Base-by-base conservation (phyloP, 768 basidiomycete species). In the Russula virescens region DNA sequence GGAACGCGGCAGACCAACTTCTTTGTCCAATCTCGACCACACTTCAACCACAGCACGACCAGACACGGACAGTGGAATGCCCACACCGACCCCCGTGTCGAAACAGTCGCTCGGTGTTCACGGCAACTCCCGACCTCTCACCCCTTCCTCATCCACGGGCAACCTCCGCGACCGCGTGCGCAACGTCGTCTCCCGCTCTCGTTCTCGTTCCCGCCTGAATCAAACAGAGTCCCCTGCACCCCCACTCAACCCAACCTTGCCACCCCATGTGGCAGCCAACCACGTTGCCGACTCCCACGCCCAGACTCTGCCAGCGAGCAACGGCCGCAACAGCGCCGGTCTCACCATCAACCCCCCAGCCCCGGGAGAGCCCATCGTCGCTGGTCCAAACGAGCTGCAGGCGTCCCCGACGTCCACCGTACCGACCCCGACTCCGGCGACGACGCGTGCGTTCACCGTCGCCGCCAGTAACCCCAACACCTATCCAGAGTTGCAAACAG, bases 331-430 rank as follows among this genome's bases (percentile, higher is more conserved):
- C 19, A 34, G 42, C 35, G 10, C 19, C 54, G 63, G 70, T 21
- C 48, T 53, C 25, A 21, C 28, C 64, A 68, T 71, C 65, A 65
- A 73, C 2, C 70, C 76, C 35, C 74, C 80, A 55, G 76, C 78
- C 21, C 73, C 80, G 50, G 76, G 78, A 26, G 81, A 83, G 55
- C 81, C 80, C 19, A 9, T 38, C 6, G 81, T 82, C 7, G 79
- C 76, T 3, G 46, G 55, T 38, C 8, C 40, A 7, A 11, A 16
- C 18, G 58, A 61, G 26, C 31, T 43, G 31, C 49, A 49, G 9
- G 25, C 56, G 14, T 63, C 66, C 8, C 54, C 64, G 8, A 49
- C 48, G 5, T 47, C 61, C n/a, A 23, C 28, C 10, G n/a, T 34
- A 11, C 49, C 56, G 1, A 66, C 58, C 10, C 55, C 60, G 7